Evolutionary conservation across 441 rosid genomes (phyloP).

Genomic region (Breynia disticha): DNA sequence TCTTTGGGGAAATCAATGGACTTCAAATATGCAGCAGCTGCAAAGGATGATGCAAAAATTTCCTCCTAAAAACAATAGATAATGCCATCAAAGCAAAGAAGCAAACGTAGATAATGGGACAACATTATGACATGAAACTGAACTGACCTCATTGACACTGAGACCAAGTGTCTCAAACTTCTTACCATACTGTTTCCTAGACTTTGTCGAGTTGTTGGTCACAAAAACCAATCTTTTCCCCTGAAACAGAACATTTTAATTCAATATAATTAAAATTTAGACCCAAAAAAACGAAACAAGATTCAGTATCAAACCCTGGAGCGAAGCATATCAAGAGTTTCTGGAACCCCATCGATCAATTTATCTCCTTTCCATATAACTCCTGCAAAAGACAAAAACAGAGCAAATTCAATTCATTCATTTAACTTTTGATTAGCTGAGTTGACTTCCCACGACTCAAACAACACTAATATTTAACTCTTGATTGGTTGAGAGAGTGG

Average conservation of each 20-base stretch:
- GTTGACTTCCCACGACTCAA: too few relatives aligned
- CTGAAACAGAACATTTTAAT: conserved; percentile 17
- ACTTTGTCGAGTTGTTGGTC: conserved; percentile 85
- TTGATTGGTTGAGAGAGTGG: too few relatives aligned
- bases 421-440: too few relatives aligned
- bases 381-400: conserved; percentile 37
- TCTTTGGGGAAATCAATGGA: conserved; percentile 60
- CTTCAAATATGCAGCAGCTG: conserved; percentile 83
- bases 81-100: conserved; percentile 11
- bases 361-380: conserved; percentile 93
- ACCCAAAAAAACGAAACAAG: not conserved
- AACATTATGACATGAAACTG: not conserved
- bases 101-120: not conserved
- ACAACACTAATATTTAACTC: too few relatives aligned
- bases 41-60: conserved; percentile 84
- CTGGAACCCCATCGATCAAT: conserved; percentile 71
- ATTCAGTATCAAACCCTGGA: conserved; percentile 38
- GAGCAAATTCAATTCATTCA: too few relatives aligned
- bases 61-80: conserved; percentile 46
- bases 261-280: too few relatives aligned
- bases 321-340: conserved; percentile 67
- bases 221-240: conserved; percentile 85
- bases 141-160: conserved; percentile 54
- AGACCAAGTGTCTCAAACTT: conserved; percentile 76
- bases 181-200: conserved; percentile 66